These are phyloP conservation scores for Neurospora intermedia DNA, from an alignment of 495 filamentous ascomycete species.

Conservation along the genomic window DNA sequence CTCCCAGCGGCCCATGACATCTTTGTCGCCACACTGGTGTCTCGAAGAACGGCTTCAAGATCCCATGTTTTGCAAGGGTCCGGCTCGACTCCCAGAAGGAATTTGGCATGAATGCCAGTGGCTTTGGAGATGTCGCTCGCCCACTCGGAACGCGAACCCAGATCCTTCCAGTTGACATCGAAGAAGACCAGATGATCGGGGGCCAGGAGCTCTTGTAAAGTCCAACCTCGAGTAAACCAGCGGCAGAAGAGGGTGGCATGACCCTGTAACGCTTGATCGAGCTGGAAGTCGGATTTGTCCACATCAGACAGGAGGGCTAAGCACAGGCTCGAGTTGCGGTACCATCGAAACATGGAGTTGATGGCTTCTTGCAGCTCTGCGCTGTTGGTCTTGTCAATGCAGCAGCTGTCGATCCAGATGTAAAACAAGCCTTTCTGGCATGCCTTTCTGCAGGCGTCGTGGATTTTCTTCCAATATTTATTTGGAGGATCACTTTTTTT, in stretches of 20 bases:
- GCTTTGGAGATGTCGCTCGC: background rate
- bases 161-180: slow-evolving; percentile 13
- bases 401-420: slow-evolving; percentile 26
- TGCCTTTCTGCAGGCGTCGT: slow-evolving; percentile 1
- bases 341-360: slow-evolving; percentile 34
- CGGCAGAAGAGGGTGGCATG: slow-evolving; percentile 1
- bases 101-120: background rate
- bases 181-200: slow-evolving; percentile 22
- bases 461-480: background rate
- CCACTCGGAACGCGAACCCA: background rate
- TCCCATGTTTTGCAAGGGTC: slow-evolving; percentile 2
- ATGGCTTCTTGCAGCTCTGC: slow-evolving; percentile 25
- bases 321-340: slow-evolving; percentile 18
- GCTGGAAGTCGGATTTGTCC: background rate
- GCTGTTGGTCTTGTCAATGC: slow-evolving; percentile 25
- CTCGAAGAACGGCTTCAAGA: background rate
- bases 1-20: slow-evolving; percentile 30
- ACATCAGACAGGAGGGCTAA: slow-evolving; percentile 24
- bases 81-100: slow-evolving; percentile 4
- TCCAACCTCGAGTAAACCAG: slow-evolving; percentile 36
- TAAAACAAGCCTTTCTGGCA: slow-evolving; percentile 3
- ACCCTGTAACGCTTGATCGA: too few species aligned
- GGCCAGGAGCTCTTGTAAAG: slow-evolving; percentile 32
- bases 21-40: slow-evolving; percentile 15
- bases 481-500: background rate